phyloP scores from a whole-genome alignment of 1,284 basidiomycete species.

The Puccinia hordei region DNA sequence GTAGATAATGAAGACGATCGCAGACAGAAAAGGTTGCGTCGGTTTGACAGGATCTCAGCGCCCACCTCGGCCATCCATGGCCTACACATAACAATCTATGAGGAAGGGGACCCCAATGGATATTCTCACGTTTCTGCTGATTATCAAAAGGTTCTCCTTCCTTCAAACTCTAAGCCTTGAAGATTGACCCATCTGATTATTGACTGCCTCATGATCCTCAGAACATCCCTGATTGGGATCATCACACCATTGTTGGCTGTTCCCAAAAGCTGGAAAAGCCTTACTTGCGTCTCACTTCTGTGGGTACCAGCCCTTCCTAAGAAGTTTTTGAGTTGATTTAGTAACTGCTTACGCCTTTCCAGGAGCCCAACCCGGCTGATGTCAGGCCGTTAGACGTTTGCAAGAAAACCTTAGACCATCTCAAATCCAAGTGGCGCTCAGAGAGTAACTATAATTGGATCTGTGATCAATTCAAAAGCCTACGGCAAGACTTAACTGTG shows the following conservation, averaged over 20 bases:
- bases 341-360: constrained; percentile 43
- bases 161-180: neutral
- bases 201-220: constrained; percentile 58
- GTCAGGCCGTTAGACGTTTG: constrained; percentile 86
- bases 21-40: constrained; percentile 57
- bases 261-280: constrained; percentile 88
- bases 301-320: constrained; percentile 61
- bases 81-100: constrained; percentile 53
- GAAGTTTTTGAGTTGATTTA: neutral
- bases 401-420: constrained; percentile 78
- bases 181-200: neutral
- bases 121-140: constrained; percentile 29
- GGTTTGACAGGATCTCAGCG: constrained; percentile 57
- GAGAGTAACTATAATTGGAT: constrained; percentile 87
- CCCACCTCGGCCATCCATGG: constrained; percentile 53
- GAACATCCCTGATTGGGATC: constrained; percentile 98
- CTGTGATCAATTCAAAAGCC: constrained; percentile 95
- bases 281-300: constrained; percentile 90
- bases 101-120: constrained; percentile 19
- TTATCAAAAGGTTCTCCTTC: constrained; percentile 37
- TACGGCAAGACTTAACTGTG: constrained; percentile 95
- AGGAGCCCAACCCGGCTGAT: constrained; percentile 92
- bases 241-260: constrained; percentile 89
- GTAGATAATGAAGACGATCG: constrained; percentile 55
- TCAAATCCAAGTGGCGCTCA: constrained; percentile 85